Evolutionary conservation across 257 asterid genomes (phyloP).

Genomic region (Lycium ferocissimum): DNA sequence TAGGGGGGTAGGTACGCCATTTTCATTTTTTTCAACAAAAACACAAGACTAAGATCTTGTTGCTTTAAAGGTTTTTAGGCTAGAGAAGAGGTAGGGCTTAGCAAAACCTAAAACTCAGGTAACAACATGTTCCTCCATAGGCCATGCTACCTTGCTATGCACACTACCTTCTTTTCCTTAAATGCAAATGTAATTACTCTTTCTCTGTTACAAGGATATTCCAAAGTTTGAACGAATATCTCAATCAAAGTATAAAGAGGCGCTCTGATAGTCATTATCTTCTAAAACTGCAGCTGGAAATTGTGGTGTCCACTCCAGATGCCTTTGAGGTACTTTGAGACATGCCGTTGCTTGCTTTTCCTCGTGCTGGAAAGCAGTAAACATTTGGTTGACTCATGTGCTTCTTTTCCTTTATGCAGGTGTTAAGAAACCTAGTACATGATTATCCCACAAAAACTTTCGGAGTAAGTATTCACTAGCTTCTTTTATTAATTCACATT

Average conservation of each 20-base stretch:
- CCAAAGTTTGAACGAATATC: not conserved
- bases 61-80: not conserved
- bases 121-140: not conserved
- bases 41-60: not conserved
- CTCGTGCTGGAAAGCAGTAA: conserved; percentile 4
- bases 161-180: not conserved
- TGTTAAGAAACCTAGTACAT: conserved; percentile 55
- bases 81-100: not conserved
- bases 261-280: conserved; percentile 17
- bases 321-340: conserved; percentile 64
- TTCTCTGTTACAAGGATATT: not conserved
- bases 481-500: not conserved
- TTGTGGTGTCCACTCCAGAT: conserved; percentile 76
- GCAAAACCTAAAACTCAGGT: not conserved
- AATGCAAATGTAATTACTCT: not conserved
- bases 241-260: not conserved
- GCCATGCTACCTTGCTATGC: not conserved
- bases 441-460: conserved; percentile 68
- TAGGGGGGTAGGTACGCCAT: not conserved
- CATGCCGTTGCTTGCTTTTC: conserved; percentile 5
- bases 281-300: conserved; percentile 67
- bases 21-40: not conserved
- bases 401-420: conserved; percentile 44
- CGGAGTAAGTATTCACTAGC: conserved; percentile 60
- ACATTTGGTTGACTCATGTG: conserved; percentile 20